Evolutionary conservation across 2,329 filamentous ascomycete species (phyloP).

Genomic region (Alternaria metachromatica): DNA sequence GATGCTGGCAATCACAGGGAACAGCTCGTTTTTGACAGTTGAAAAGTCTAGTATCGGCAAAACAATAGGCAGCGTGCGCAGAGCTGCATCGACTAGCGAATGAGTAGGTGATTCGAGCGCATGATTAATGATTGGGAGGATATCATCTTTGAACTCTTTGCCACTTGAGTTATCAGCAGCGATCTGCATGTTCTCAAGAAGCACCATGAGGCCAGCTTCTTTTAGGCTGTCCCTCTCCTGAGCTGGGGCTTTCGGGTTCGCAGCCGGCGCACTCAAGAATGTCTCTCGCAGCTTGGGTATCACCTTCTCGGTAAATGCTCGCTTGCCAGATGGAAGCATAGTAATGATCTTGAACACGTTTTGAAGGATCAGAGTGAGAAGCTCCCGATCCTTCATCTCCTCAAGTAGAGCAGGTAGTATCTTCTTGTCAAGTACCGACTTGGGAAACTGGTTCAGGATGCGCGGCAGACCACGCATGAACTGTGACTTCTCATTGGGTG

Average conservation of each 20-base stretch:
- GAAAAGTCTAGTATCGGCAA: constrained; percentile 91
- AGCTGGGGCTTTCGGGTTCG: constrained; percentile 51
- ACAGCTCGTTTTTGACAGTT: constrained; percentile 95
- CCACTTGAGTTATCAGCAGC: constrained; percentile 83
- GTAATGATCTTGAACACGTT: constrained; percentile 92
- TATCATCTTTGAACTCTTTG: constrained; percentile 95
- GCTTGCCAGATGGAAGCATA: constrained; percentile 73
- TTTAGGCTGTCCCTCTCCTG: constrained; percentile 79
- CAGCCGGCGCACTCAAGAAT: constrained; percentile 67
- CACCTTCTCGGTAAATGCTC: constrained; percentile 83
- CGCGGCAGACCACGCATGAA: constrained; percentile 89
- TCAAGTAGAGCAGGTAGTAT: constrained; percentile 87
- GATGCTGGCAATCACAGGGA: constrained; percentile 86
- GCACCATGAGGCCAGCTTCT: constrained; percentile 89
- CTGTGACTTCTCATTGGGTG: constrained; percentile 84
- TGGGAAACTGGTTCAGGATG: constrained; percentile 90
- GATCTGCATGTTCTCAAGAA: constrained; percentile 80
- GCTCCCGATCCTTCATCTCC: constrained; percentile 89
- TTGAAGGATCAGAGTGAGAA: constrained; percentile 83
- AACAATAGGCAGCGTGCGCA: constrained; percentile 79
- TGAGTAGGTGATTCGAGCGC: constrained; percentile 90
- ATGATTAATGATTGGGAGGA: constrained; percentile 82
- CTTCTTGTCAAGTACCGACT: constrained; percentile 93
- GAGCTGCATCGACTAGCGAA: constrained; percentile 82
- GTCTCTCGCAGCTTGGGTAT: constrained; percentile 84